A percentile compares a stretch with the other conserved stretches of the same genome.
These are phyloP conservation scores for Baeospora myosura DNA, from an alignment of 1,284 basidiomycete genomes.

Conservation along the genomic window DNA sequence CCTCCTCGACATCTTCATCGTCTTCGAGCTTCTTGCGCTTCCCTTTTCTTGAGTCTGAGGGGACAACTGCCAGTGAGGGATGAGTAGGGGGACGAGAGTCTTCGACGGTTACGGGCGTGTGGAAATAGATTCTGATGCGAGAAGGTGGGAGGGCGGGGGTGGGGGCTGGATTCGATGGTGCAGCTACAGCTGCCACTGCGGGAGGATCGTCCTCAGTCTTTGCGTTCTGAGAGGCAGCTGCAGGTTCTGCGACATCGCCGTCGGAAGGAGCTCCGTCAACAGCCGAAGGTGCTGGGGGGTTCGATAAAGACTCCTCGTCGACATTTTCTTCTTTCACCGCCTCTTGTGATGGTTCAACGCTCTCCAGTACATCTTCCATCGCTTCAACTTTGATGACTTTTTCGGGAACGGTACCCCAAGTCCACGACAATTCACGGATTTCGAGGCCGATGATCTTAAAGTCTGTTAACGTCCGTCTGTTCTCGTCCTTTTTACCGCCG, in stretches of 20 bases:
- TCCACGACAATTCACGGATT: conserved; percentile 67
- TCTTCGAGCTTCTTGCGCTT: conserved; percentile 80
- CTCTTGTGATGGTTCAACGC: conserved; percentile 20
- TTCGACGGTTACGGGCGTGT: conserved; percentile 74
- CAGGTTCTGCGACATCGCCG: conserved; percentile 6
- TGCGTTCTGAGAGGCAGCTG: background rate
- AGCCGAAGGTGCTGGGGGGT: conserved; percentile 12
- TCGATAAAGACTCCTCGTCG: conserved; percentile 5
- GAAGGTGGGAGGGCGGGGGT: conserved; percentile 51
- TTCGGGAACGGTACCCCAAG: conserved; percentile 52
- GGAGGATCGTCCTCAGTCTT: conserved; percentile 5
- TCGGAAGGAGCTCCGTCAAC: conserved; percentile 10
- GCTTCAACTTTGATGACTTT: conserved; percentile 28
- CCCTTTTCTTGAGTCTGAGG: conserved; percentile 62
- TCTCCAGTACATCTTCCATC: conserved; percentile 25
- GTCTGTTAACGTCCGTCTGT: conserved; percentile 84
- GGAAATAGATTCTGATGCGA: conserved; percentile 80
- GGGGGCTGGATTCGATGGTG: conserved; percentile 18
- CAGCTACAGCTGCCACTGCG: conserved; percentile 21
- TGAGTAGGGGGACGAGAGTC: conserved; percentile 66
- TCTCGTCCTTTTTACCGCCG: conserved; percentile 69
- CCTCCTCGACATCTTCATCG: conserved; percentile 70
- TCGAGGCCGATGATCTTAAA: conserved; percentile 91
- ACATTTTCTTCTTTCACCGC: conserved; percentile 33
- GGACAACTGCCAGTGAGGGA: conserved; percentile 37